phyloP scores from a whole-genome alignment of 768 basidiomycete species.

The Mycena capillaripes region DNA sequence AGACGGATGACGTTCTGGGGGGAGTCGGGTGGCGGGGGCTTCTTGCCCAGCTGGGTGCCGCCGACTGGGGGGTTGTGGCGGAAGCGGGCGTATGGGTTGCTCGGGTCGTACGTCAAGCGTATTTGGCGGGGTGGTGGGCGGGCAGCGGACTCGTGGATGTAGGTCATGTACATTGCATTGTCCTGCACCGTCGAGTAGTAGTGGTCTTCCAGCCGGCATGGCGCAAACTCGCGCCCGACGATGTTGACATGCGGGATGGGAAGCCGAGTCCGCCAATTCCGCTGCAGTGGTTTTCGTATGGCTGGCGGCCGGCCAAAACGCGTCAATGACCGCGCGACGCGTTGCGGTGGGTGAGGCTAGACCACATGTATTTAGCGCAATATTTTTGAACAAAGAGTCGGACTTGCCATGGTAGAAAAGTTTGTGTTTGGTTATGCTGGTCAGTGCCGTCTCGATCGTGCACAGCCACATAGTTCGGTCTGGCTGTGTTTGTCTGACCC shows the following conservation, averaged over 20 bases:
- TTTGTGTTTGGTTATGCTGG: neutral
- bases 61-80: slow-evolving; percentile 83
- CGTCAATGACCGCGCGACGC: slow-evolving; percentile 47
- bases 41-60: slow-evolving; percentile 76
- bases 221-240: slow-evolving; percentile 76
- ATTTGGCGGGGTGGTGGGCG: slow-evolving; percentile 69
- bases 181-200: slow-evolving; percentile 87
- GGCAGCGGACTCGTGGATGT: slow-evolving; percentile 78
- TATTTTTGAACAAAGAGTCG: neutral
- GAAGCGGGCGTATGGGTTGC: slow-evolving; percentile 87
- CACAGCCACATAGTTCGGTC: no score
- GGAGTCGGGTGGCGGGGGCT: slow-evolving; percentile 75
- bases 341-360: slow-evolving; percentile 32
- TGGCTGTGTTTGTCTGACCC: no score
- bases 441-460: no score
- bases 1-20: slow-evolving; percentile 80
- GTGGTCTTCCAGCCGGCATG: slow-evolving; percentile 84
- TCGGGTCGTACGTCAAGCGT: slow-evolving; percentile 79
- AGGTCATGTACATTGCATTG: slow-evolving; percentile 95
- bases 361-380: neutral
- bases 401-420: neutral
- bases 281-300: slow-evolving; percentile 58
- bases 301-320: slow-evolving; percentile 70
- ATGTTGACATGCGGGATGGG: slow-evolving; percentile 81
- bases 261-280: slow-evolving; percentile 66